Percentiles rank a stretch among this genome's conserved stretches.
Conservation (phyloP, 179 eudicot species). For the Silene noctiflora region DNA sequence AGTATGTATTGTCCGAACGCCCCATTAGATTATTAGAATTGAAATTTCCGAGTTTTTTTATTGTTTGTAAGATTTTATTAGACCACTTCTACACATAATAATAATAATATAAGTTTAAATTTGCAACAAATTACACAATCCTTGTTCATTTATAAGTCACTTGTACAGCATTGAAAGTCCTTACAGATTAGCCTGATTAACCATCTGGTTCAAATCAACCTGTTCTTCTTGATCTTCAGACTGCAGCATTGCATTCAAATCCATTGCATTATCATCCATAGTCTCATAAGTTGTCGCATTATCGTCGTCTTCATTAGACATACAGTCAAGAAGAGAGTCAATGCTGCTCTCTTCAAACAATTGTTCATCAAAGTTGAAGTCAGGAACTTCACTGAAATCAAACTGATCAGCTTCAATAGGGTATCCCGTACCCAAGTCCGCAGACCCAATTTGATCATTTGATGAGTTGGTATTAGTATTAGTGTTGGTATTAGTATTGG, state of each 20-base stretch:
- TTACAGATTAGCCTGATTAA: slow-evolving; percentile 41
- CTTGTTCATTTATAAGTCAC: no score
- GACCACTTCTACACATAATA: not conserved
- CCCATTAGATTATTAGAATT: not conserved
- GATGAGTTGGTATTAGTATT: slow-evolving; percentile 9
- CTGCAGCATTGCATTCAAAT: slow-evolving; percentile 33
- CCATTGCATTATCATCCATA: not conserved
- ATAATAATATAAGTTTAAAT: not conserved
- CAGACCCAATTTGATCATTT: slow-evolving; percentile 13
- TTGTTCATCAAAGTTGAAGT: slow-evolving; percentile 46
- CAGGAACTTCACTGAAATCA: slow-evolving; percentile 45
- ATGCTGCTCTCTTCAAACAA: slow-evolving; percentile 45
- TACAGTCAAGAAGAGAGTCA: slow-evolving; percentile 32
- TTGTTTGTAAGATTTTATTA: not conserved
- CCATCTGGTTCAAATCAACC: slow-evolving; percentile 61
- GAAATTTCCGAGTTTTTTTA: not conserved
- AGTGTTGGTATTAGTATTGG: not conserved
- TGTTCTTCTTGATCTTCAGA: slow-evolving; percentile 47
- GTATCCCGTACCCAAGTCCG: slow-evolving; percentile 11
- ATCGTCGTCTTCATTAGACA: slow-evolving; percentile 18
- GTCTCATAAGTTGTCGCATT: slow-evolving; percentile 13
- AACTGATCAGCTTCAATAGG: slow-evolving; percentile 19
- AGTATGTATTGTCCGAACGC: no score
- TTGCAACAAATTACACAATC: not conserved
- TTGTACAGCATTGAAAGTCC: not conserved